Evolutionary conservation across 352 stramenopile genomes (phyloP), one percentile per base, ranked within the genome.

Genomic region (Pythium aristosporum): DNA sequence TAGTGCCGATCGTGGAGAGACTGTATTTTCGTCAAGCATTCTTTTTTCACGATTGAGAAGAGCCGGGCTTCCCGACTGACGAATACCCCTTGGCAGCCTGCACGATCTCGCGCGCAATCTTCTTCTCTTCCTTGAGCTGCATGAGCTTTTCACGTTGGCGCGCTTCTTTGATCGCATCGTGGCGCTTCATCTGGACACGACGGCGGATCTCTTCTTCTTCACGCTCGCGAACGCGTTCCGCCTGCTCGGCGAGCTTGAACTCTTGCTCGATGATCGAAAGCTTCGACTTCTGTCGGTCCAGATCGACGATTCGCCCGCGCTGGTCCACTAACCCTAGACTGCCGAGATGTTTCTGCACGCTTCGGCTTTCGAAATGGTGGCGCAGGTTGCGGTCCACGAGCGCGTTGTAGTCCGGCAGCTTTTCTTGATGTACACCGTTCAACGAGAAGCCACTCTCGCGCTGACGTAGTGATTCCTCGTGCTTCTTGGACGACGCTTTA

Each of bases 221-320:
- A 21, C 79, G 82, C 46, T 90, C 74, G 18, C 82, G 78, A 44
- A 76, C 76, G 15, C 77, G 66, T 59, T 97, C 88, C 7, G 74
- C 74, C 39, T 89, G 81, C 67, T 98, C 90, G 0, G 90, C 91
- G 42, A 90, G 67, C 52, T 89, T 90, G 68, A 98, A 97, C 63
- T 97, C 90, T 67, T 96, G 88, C 72, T 97, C 89, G 54, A 97
- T 95, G 46, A 98, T 97, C 47, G 86, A 83, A 20, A 97, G 73
- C 65, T 97, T 96, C 9, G 79, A 76, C 67, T 94, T 95, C 47
- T 97, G 85, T 61, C 92, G 91, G 28, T 94, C 87, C 11, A 96
- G 65, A 66, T 98, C 82, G 25, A 98, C 91, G 39, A 98, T 89
- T 23, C 91, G 88, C 0, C 89, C 91, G 23, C 85, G 82, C 46